Conservation (phyloP, 2,329 filamentous ascomycete species). For the Teratosphaeria pseudoeucalypti region DNA sequence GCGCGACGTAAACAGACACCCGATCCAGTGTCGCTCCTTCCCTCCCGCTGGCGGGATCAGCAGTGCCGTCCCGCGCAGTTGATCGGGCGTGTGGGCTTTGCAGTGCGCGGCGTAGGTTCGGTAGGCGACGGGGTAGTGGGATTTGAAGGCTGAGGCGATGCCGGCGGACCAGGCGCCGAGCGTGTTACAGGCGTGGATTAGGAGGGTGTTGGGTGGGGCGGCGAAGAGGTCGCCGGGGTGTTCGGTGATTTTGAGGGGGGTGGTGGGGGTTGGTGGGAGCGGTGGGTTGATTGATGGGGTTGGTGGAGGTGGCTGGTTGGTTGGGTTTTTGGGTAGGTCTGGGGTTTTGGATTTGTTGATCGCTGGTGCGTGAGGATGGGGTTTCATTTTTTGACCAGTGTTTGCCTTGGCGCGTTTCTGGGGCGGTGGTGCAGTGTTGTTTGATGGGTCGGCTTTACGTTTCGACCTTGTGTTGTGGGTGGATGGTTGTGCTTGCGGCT, state of each 20-base stretch:
- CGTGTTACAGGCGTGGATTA: constrained; percentile 53
- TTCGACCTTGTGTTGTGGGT: background rate
- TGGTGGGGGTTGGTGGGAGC: background rate
- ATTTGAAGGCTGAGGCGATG: constrained; percentile 44
- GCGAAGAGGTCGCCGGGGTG: constrained; percentile 41
- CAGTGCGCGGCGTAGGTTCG: constrained; percentile 40
- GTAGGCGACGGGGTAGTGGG: constrained; percentile 42
- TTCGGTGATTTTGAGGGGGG: constrained; percentile 10
- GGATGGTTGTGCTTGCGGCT: background rate
- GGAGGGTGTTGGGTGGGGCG: constrained; percentile 38
- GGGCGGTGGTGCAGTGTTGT: background rate
- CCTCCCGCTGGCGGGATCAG: constrained; percentile 35
- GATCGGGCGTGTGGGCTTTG: constrained; percentile 18
- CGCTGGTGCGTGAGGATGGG: background rate
- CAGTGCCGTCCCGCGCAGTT: constrained; percentile 37
- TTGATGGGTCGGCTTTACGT: background rate
- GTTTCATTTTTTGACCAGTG: background rate
- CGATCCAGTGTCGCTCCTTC: constrained; percentile 40
- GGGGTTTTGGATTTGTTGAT: background rate
- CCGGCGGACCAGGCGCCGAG: constrained; percentile 48
- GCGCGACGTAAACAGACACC: constrained; percentile 48
- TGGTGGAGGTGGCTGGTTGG: background rate
- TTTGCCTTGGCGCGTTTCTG: background rate
- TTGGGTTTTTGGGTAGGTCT: background rate
- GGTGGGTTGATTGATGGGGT: background rate